A percentile compares a stretch with the other conserved stretches of the same genome.
Evolutionary conservation across 257 asterid genomes (phyloP).

Genomic region (Solanum neorickii): DNA sequence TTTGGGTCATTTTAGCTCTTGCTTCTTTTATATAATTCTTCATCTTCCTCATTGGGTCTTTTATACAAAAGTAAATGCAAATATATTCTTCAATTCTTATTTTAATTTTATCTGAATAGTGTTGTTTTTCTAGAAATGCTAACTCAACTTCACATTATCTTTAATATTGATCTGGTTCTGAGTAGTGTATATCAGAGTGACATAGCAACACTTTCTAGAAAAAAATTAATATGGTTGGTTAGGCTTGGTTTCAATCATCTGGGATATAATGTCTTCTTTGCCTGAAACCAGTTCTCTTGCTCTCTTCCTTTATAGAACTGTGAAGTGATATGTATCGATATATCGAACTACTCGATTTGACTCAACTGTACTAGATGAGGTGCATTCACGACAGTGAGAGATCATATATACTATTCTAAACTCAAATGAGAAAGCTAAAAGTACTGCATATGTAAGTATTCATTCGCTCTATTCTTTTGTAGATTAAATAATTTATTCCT

Average conservation of each 20-base stretch:
- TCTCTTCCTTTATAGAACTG: slow-evolving; percentile 72
- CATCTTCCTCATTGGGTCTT: too few relatives aligned
- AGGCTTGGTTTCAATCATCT: too few relatives aligned
- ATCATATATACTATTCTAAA: too few relatives aligned
- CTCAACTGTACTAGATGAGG: slow-evolving; percentile 24
- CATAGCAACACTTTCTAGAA: background rate
- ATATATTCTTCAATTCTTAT: background rate
- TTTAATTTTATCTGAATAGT: background rate
- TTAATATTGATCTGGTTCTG: background rate
- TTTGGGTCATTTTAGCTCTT: too few relatives aligned
- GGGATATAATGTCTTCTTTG: slow-evolving; percentile 49
- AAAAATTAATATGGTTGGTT: background rate
- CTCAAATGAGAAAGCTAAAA: background rate
- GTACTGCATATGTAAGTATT: background rate
- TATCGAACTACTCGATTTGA: slow-evolving; percentile 87
- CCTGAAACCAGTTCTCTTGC: slow-evolving; percentile 75
- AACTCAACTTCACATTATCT: background rate
- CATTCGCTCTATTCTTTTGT: too few relatives aligned
- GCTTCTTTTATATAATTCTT: too few relatives aligned
- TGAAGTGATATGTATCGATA: slow-evolving; percentile 64
- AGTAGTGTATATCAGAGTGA: background rate
- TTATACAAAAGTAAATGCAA: too few relatives aligned
- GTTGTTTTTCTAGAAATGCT: background rate
- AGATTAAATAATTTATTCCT: background rate
- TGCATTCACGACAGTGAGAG: too few relatives aligned